Conservation (phyloP, 805 yeast genomes). For the Groenewaldozyma salmanticensis region DNA sequence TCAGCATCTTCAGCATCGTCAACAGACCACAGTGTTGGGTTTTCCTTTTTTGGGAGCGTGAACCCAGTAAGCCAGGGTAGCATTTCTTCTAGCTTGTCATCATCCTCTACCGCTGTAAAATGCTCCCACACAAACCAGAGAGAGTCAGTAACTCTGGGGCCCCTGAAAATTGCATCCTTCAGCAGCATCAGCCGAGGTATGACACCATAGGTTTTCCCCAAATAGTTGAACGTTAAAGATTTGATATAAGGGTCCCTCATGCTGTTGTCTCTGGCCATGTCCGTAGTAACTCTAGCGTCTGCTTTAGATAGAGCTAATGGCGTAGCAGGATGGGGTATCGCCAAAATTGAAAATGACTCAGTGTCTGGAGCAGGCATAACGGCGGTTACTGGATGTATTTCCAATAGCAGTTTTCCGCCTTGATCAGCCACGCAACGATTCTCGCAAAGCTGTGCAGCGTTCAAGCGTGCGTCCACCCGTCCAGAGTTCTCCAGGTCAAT, state of each 20-base stretch:
- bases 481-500: background rate
- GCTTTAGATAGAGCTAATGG: constrained; percentile 8
- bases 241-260: constrained; percentile 7
- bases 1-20: constrained; percentile 3
- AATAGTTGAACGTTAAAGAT: constrained; percentile 10
- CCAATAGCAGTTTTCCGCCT: background rate
- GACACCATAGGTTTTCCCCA: constrained; percentile 8
- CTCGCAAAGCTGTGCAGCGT: constrained; percentile 7
- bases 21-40: background rate
- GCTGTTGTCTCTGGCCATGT: constrained; percentile 5
- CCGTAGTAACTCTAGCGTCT: constrained; percentile 6
- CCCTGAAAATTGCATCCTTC: constrained; percentile 14
- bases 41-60: constrained; percentile 1
- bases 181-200: constrained; percentile 10
- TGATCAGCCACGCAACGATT: constrained; percentile 11
- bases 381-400: constrained; percentile 1
- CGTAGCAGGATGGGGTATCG: constrained; percentile 15
- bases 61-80: constrained; percentile 17
- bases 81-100: constrained; percentile 2
- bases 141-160: constrained; percentile 7
- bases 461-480: background rate
- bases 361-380: constrained; percentile 3
- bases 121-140: constrained; percentile 16
- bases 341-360: constrained; percentile 11
- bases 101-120: constrained; percentile 2